A percentile compares a stretch with the other conserved stretches of the same genome.
These are phyloP conservation scores for Aspergillus coremiiformis DNA, from an alignment of 495 filamentous ascomycete species.

Conservation along the genomic window DNA sequence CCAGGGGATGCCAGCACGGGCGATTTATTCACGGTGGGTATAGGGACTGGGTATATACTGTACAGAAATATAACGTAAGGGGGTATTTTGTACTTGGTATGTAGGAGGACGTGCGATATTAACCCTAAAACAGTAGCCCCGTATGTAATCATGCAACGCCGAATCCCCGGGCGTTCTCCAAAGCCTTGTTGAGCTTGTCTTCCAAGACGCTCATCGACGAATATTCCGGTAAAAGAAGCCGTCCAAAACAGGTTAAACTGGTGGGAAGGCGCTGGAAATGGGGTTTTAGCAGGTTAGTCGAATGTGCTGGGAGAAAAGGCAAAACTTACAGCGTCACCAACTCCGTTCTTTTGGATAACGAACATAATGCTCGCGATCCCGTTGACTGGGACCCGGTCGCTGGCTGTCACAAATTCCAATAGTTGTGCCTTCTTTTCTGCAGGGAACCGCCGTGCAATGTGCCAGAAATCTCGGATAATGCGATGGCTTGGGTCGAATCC, in stretches of 20 bases:
- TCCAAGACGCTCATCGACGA: slow-evolving; percentile 55
- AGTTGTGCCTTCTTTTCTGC: slow-evolving; percentile 59
- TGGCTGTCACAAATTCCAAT: slow-evolving; percentile 91
- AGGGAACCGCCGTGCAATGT: slow-evolving; percentile 58
- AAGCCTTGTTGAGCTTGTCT: slow-evolving; percentile 67
- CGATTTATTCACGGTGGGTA: background rate
- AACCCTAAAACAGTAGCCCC: background rate
- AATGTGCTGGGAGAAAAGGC: slow-evolving; percentile 2
- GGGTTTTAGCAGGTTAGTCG: slow-evolving; percentile 10
- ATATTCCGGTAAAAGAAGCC: slow-evolving; percentile 79
- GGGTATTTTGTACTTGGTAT: background rate
- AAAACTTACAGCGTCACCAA: slow-evolving; percentile 46
- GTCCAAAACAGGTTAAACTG: slow-evolving; percentile 83
- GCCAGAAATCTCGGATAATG: slow-evolving; percentile 76
- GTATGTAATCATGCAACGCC: slow-evolving; percentile 57
- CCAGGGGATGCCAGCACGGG: background rate
- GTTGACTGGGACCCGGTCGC: slow-evolving; percentile 80
- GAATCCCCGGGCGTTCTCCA: slow-evolving; percentile 92
- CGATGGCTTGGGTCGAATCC: slow-evolving; percentile 63
- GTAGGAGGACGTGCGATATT: background rate
- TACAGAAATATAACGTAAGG: slow-evolving; percentile 2
- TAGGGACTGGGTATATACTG: background rate
- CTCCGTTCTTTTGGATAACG: slow-evolving; percentile 71
- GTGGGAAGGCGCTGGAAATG: slow-evolving; percentile 59
- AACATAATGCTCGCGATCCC: slow-evolving; percentile 76